These are phyloP conservation scores for Violaceomyces palustris DNA, from an alignment of 1,284 basidiomycete species.

Conservation along the genomic window DNA sequence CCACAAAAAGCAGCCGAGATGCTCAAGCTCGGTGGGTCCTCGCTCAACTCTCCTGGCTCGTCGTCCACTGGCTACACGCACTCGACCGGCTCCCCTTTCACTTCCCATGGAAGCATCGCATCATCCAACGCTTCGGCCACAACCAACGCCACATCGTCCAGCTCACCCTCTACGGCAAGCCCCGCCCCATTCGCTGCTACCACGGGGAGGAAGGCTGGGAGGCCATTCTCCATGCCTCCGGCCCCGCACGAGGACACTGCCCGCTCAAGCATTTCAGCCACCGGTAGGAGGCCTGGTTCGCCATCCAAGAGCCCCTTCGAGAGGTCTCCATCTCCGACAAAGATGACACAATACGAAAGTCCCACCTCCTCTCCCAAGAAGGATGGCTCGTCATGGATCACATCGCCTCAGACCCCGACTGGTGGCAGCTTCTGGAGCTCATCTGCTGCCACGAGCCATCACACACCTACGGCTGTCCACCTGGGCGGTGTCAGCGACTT, in stretches of 20 bases:
- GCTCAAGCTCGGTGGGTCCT: conserved; percentile 6
- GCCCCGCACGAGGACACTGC: conserved; percentile 27
- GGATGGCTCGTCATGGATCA: conserved; percentile 38
- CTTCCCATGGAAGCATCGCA: conserved; percentile 16
- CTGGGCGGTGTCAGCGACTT: conserved; percentile 43
- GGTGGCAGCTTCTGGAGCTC: conserved; percentile 42
- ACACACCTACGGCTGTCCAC: conserved; percentile 33
- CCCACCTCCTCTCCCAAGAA: conserved; percentile 28
- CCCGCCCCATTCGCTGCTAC: conserved; percentile 21
- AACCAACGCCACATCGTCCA: conserved; percentile 7
- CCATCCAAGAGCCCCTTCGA: conserved; percentile 26
- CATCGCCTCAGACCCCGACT: conserved; percentile 18
- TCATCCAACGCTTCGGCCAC: conserved; percentile 11
- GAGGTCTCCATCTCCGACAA: conserved; percentile 17
- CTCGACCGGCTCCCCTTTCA: conserved; percentile 14
- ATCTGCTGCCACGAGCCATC: conserved; percentile 4
- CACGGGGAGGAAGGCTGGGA: conserved; percentile 1
- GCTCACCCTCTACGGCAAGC: conserved; percentile 11
- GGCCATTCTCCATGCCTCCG: conserved; percentile 41
- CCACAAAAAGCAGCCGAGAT: conserved; percentile 28
- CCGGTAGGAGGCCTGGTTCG: conserved; percentile 14
- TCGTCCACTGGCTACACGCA: neutral
- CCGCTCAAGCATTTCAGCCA: conserved; percentile 18
- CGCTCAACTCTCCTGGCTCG: conserved; percentile 7
- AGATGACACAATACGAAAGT: conserved; percentile 21